Evolutionary conservation across 164 flowering plant species (phyloP), one percentile per base, ranked within the genome.

Genomic region (Sextonia rubra): DNA sequence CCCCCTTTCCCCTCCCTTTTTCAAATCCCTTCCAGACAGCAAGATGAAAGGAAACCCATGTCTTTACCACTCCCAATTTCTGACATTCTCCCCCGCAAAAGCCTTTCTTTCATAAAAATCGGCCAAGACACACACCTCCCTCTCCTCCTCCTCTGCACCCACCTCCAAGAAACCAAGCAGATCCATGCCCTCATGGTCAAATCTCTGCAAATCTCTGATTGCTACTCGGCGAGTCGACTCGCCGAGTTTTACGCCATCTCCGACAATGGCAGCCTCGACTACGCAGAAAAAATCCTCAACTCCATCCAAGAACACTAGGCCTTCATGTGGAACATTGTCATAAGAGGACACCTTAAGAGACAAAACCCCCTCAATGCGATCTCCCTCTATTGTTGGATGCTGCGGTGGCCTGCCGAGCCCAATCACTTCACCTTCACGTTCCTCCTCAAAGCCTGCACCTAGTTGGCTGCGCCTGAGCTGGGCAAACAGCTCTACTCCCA

Each of bases 371-470:
- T n/a, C n/a, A 63, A 64, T 9, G 47, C 77, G 6, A 55, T 75
- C 58, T 32, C 25, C 5, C 69, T 75, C 30, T 75, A 69, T 48
- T 37, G 11, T 22, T 55, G 29, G 25, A 75, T 75, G 77, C 24
- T 70, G 30, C 52, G 17, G 6, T 2, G 20, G 7, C 27, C 62
- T n/a, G 20, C 64, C 52, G 27, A 49, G 25, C 73, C 77, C 1
- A 64, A 75, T 56, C 64, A 63, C 64, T 75, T 62, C 77, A 75
- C 73, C 49, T 75, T 75, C 64, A 75, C 77, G 0, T 75, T 70
- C 29, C 69, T 69, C 1, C 73, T 75, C 56, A 75, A 75, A 24
- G 64, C 77, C 0, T 75, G 73, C 63, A 75, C 77, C 64, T 65
- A 69, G 23, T 56, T 69, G 32, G 55, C 63, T 8, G 56, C 64